Evolutionary conservation across 768 basidiomycete species (phyloP), one percentile per base, ranked within the genome.

Genomic region (Suillus fuscotomentosus): DNA sequence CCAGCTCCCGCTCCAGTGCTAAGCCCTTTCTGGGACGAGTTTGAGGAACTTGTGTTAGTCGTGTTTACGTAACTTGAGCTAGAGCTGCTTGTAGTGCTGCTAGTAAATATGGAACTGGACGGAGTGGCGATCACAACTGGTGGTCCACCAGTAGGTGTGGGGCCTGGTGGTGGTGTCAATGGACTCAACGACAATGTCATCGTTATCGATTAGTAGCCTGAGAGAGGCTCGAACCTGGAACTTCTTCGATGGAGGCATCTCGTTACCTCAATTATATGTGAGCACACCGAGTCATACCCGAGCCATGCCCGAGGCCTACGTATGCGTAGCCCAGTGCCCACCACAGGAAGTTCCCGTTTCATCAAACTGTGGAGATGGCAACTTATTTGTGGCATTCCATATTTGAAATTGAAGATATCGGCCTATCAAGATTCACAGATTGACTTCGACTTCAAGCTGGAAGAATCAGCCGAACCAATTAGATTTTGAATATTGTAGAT

Each of bases 1-100:
- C 74, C 75, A 47, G 72, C 71, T 11, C 71, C 62, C 11, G 67
- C 68, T 41, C 69, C 69, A 36, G 60, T 2, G 43, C 68, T 69
- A 38, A 67, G 63, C 10, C 47, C 36, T 15, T 38, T 65, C 54
- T 34, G 20, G 42, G 39, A 55, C 17, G 55, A 60, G 42, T 61
- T 64, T 27, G 54, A 31, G n/a, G 65, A 47, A 38, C 34, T 27
- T 27, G 13, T 42, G n/a, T 45, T 62, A 39, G 65, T 54, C 17
- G 56, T 38, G 15, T 5, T 60, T 38, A 31, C 4, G 27, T 22
- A 39, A 42, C 10, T 42, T 60, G 34, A 65, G 55, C 39, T 65
- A 38, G 64, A 65, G 61, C 43, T 62, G 36, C 27, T 9, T 36
- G 60, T 27, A 22, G 31, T 36, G 20, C 34, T 22, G 5, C 5